Evolutionary conservation across 768 basidiomycete species (phyloP), one percentile per base, ranked within the genome.

Genomic region (Tulasnella sp.): DNA sequence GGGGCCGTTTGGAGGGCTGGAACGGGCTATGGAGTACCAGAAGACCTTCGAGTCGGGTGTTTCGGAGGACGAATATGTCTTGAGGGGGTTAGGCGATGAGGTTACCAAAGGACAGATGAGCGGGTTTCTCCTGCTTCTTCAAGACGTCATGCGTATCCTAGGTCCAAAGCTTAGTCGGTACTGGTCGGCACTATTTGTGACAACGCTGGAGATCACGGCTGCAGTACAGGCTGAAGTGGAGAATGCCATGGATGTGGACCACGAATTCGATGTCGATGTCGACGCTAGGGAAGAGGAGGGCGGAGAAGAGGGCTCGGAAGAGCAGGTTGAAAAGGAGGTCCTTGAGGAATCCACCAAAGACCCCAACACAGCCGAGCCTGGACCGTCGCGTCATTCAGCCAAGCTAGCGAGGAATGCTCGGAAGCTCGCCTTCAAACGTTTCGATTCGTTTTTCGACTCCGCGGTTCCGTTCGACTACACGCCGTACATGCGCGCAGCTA

Each of bases 401-500:
- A 88, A 83, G 82, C 87, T 82, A 39, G 84, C 85, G 5, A 90
- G 94, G 29, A 86, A 88, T 10, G 87, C 96, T 57, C 90, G 98
- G 18, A 93, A 95, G 75, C 86, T 92, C 0, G 96, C 95, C 11
- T 84, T 98, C 73, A 94, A 94, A 83, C 90, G 96, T 16, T 85
- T 98, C 48, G 89, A 91, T 1, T 93, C 96, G 82, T 97, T 98
- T 85, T 95, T 95, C 88, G 89, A 90, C 18, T 87, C 87, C 55
- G 90, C 92, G 0, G 87, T 91, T 35, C 81, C 84, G 0, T 98
- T 95, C 83, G 89, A 97, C 83, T 97, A 92, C 83, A 82, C 86
- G 0, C 88, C 90, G 0, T 96, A 91, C 83, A 86, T 99, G 82
- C 84, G 85, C 5, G 85, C 87, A 7, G 88, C 90, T 11, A 98